Conservation (phyloP, 441 rosid genomes). For the Brassica hybrid region DNA sequence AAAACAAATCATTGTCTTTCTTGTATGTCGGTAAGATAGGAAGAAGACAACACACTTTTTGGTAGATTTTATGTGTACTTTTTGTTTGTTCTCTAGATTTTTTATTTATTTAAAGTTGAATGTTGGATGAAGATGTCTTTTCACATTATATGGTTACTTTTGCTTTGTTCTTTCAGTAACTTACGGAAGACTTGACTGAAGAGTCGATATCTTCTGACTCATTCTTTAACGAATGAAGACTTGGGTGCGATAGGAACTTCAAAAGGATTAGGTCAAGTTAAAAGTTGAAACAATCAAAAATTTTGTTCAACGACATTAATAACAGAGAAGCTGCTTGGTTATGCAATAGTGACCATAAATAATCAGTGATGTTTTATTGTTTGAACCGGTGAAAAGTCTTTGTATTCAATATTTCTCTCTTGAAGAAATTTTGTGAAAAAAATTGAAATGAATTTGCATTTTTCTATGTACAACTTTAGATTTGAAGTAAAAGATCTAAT, state of each 20-base stretch:
- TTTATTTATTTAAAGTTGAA: background rate
- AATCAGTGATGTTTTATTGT: background rate
- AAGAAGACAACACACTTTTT: background rate
- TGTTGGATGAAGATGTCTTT: background rate
- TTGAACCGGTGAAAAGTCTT: too few species aligned
- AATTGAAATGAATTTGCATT: too few species aligned
- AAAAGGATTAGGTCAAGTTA: background rate
- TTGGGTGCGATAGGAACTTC: background rate
- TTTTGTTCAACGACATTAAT: conserved; percentile 10
- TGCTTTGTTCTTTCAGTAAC: background rate
- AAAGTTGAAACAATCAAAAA: conserved; percentile 6
- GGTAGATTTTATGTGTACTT: conserved; percentile 20
- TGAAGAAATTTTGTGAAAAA: too few species aligned
- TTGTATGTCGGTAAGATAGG: conserved; percentile 36
- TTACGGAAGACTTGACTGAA: background rate
- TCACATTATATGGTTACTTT: background rate
- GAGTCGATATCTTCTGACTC: background rate
- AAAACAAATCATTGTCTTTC: conserved; percentile 5
- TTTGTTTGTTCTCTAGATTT: background rate
- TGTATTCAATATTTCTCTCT: too few species aligned
- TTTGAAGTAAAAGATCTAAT: too few species aligned
- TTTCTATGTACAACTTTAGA: too few species aligned
- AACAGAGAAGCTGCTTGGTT: background rate
- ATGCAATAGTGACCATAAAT: background rate
- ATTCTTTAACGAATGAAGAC: background rate